Base-by-base conservation (phyloP, 495 filamentous ascomycete genomes). In the Hyaloscypha variabilis region DNA sequence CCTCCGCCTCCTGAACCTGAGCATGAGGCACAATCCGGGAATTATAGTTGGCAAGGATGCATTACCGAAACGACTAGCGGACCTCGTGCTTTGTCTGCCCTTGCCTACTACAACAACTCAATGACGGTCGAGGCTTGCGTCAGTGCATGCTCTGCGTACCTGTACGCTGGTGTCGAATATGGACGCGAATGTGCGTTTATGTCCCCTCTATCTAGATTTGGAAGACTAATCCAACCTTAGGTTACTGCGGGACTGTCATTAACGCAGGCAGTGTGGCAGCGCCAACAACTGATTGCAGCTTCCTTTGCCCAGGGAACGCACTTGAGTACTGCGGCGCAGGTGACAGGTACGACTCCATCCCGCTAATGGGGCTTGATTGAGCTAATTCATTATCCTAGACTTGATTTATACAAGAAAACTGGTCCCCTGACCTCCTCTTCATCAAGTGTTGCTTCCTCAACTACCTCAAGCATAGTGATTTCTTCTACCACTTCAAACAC, bases 261-360 rank as follows among this genome's bases (percentile, higher is more conserved):
- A 55, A 59, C 19, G 29, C 63, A 30, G 61, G 51, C 14, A 26
- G 30, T n/a, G 50, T 61, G 13, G 65, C 73, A 14, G 24, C 75
- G 19, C 64, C 74, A 0, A 72, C 65, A 17, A 76, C 78, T 34
- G 85, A 88, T 58, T 90, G 87, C 73, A 79, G 78, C 66, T 73
- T 85, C 49, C 64, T 72, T 26, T 90, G 87, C 67, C 72, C 79
- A 13, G 87, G 85, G 34, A 82, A 87, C 66, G 58, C 75, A 1
- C 76, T 71, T 0, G 69, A 82, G 51, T 80, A 84, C 59, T 90
- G 88, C 65, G 88, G 88, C 65, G 85, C 81, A 60, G 80, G 80
- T 55, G 72, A 21, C 13, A 34, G 31, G 31, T 34, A 8, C 6
- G 31, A 34, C 31, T 34, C 31, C 13, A 3, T 34, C 13, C 31